These are phyloP conservation scores for Phylloporus sp. DNA, from an alignment of 768 basidiomycete species.

Conservation along the genomic window DNA sequence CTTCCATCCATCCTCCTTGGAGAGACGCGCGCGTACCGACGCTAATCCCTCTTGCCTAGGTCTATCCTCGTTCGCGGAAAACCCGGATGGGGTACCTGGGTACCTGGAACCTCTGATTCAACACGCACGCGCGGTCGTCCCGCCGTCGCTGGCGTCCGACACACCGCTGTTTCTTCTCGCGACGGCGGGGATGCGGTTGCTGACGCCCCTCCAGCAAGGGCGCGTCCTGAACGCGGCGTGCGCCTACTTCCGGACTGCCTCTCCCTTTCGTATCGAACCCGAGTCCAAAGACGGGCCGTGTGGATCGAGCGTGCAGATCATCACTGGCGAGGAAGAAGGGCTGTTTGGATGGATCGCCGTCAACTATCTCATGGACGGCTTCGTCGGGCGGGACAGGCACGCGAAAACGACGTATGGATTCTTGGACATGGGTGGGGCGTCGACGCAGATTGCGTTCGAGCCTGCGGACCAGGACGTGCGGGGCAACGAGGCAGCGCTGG, in stretches of 20 bases:
- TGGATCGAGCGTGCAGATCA: slow-evolving; percentile 89
- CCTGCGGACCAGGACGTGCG: slow-evolving; percentile 59
- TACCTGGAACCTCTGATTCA: slow-evolving; percentile 81
- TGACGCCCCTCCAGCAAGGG: slow-evolving; percentile 64
- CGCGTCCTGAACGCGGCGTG: slow-evolving; percentile 76
- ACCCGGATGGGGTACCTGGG: slow-evolving; percentile 62
- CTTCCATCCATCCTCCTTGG: background rate
- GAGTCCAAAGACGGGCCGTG: slow-evolving; percentile 73
- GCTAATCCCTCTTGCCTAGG: slow-evolving; percentile 46
- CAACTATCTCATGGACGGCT: slow-evolving; percentile 98
- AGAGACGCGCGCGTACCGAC: background rate
- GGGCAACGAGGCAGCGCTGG: slow-evolving; percentile 51
- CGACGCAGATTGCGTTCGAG: slow-evolving; percentile 98
- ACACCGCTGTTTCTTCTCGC: slow-evolving; percentile 95
- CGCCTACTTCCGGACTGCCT: slow-evolving; percentile 66
- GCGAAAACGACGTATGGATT: slow-evolving; percentile 91
- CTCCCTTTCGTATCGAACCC: slow-evolving; percentile 71
- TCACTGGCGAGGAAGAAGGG: slow-evolving; percentile 97
- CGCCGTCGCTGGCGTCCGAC: slow-evolving; percentile 75
- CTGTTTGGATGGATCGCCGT: slow-evolving; percentile 99
- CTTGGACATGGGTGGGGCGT: slow-evolving; percentile 98
- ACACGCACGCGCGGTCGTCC: slow-evolving; percentile 80
- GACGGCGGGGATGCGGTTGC: slow-evolving; percentile 95
- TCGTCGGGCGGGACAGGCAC: slow-evolving; percentile 43
- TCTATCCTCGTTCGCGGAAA: slow-evolving; percentile 73